Conservation (phyloP, 2,329 filamentous ascomycete species). For the Colletotrichum sp. region DNA sequence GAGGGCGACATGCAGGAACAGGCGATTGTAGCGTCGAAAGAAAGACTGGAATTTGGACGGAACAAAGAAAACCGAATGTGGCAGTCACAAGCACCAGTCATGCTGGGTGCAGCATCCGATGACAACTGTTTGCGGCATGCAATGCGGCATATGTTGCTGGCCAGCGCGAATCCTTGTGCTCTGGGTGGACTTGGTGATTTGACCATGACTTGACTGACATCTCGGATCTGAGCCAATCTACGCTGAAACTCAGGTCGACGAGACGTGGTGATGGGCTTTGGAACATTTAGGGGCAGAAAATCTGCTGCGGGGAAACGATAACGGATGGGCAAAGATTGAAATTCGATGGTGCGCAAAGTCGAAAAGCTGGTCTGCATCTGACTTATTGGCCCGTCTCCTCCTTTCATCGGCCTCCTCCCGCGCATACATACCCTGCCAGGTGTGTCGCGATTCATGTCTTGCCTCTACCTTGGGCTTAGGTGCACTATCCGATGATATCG, state of each 20-base stretch:
- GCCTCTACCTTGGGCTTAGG: not conserved
- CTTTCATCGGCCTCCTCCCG: not conserved
- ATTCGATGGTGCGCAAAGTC: not conserved
- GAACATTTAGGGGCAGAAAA: not conserved
- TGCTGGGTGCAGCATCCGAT: conserved; percentile 6
- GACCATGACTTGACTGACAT: not conserved
- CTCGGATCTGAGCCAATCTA: not conserved
- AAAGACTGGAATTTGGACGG: not conserved
- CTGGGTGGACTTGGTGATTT: not conserved
- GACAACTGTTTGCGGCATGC: not conserved
- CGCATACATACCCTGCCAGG: not conserved
- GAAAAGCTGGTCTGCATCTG: not conserved
- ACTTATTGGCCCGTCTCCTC: not conserved
- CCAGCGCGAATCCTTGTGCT: not conserved
- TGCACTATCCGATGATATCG: conserved; percentile 15
- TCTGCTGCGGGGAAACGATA: not conserved
- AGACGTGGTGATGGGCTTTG: not conserved
- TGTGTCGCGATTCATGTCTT: conserved; percentile 2
- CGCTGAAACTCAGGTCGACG: not conserved
- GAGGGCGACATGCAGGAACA: not conserved
- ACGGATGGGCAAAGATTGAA: not conserved
- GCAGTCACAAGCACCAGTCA: not conserved
- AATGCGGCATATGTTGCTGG: not conserved
- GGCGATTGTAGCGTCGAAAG: not conserved
- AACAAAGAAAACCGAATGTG: not conserved